A percentile compares a stretch with the other conserved stretches of the same genome.
Evolutionary conservation across 495 filamentous ascomycete genomes (phyloP).

Genomic region (Talaromyces ruber): DNA sequence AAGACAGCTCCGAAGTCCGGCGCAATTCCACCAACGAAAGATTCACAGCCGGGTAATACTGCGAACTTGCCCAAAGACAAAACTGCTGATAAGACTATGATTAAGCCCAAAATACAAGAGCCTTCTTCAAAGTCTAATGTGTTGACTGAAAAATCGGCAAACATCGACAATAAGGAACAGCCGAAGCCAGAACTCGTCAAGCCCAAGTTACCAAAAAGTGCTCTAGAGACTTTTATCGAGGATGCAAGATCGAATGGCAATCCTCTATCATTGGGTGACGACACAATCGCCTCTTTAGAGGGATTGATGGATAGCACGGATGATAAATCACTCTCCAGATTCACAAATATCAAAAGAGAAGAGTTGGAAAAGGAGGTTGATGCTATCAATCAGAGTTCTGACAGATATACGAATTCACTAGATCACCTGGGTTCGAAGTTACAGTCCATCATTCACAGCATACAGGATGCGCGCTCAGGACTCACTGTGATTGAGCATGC

Average conservation of each 20-base stretch:
- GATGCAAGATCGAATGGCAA: conserved; percentile 39
- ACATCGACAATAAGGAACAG: conserved; percentile 1
- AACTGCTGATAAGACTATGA: not conserved
- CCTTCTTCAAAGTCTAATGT: conserved; percentile 1
- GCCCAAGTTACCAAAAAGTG: conserved; percentile 40
- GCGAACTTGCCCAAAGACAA: not conserved
- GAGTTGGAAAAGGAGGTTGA: conserved; percentile 9
- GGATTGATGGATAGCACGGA: conserved; percentile 40
- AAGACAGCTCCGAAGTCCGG: not conserved
- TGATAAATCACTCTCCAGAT: conserved; percentile 8
- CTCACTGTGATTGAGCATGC: conserved; percentile 58
- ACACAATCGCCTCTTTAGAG: conserved; percentile 55
- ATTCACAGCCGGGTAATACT: not conserved
- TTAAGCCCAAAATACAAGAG: not conserved
- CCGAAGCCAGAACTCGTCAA: conserved; percentile 19
- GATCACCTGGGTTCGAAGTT: conserved; percentile 49
- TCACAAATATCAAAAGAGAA: conserved; percentile 22
- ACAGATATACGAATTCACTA: conserved; percentile 14
- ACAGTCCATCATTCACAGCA: conserved; percentile 49
- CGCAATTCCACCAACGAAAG: conserved; percentile 5
- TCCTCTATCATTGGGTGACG: conserved; percentile 41
- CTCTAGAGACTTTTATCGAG: conserved; percentile 44
- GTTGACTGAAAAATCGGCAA: conserved; percentile 9
- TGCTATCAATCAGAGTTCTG: conserved; percentile 1
- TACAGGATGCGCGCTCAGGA: conserved; percentile 57